These are phyloP conservation scores for Theileria parva DNA, from an alignment of 169 alveolate species.

Conservation along the genomic window DNA sequence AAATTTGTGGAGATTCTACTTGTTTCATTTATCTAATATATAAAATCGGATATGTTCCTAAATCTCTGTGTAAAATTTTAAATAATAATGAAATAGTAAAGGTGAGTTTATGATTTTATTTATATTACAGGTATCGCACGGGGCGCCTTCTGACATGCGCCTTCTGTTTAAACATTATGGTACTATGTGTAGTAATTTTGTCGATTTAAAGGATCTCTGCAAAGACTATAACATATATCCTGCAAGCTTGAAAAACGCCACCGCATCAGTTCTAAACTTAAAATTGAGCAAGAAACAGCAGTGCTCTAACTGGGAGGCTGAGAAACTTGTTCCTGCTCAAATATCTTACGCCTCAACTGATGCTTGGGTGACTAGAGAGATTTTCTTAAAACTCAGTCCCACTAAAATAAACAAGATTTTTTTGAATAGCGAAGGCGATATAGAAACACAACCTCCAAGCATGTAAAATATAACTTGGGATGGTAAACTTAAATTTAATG, in stretches of 20 bases:
- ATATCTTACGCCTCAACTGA: slow-evolving; percentile 66
- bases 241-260: slow-evolving; percentile 50
- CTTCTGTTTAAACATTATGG: slow-evolving; percentile 55
- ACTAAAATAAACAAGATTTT: slow-evolving; percentile 19
- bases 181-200: slow-evolving; percentile 38
- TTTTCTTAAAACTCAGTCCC: slow-evolving; percentile 29
- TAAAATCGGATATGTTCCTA: slow-evolving; percentile 64
- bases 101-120: slow-evolving; percentile 13
- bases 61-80: slow-evolving; percentile 20
- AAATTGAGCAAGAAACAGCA: slow-evolving; percentile 53
- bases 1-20: slow-evolving; percentile 45
- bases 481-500: background rate
- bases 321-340: slow-evolving; percentile 30
- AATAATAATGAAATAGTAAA: slow-evolving; percentile 30
- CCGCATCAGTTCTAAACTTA: slow-evolving; percentile 31
- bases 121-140: slow-evolving; percentile 58
- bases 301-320: slow-evolving; percentile 70
- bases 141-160: slow-evolving; percentile 69
- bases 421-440: slow-evolving; percentile 45
- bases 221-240: slow-evolving; percentile 35
- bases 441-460: slow-evolving; percentile 9
- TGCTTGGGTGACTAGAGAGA: slow-evolving; percentile 63
- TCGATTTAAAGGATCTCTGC: slow-evolving; percentile 49
- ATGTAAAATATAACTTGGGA: background rate
- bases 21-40: slow-evolving; percentile 59